phyloP scores from a whole-genome alignment of 805 yeast species.

The Saccharomyces kudriavzevii region DNA sequence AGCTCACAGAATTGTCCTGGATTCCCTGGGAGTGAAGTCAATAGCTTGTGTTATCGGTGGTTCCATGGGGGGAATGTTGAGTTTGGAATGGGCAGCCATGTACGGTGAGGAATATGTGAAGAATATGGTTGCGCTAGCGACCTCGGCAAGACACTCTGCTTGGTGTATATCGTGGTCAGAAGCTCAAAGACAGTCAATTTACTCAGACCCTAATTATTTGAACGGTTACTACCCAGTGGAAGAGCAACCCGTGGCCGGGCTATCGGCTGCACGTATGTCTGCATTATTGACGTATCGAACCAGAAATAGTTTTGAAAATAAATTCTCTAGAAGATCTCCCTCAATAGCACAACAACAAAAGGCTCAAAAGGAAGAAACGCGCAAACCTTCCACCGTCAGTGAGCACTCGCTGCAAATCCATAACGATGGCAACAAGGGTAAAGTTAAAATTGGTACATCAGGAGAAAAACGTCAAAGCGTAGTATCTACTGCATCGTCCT shows the following conservation, averaged over 20 bases:
- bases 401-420: slow-evolving; percentile 80
- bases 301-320: slow-evolving; percentile 80
- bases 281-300: slow-evolving; percentile 90
- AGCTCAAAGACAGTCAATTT: slow-evolving; percentile 93
- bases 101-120: slow-evolving; percentile 66
- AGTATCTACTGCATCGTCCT: slow-evolving; percentile 14
- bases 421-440: slow-evolving; percentile 64
- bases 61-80: slow-evolving; percentile 98
- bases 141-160: slow-evolving; percentile 90
- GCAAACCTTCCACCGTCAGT: slow-evolving; percentile 38
- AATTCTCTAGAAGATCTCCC: slow-evolving; percentile 82
- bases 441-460: slow-evolving; percentile 1
- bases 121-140: slow-evolving; percentile 75
- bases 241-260: slow-evolving; percentile 79
- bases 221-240: slow-evolving; percentile 78
- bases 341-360: slow-evolving; percentile 32
- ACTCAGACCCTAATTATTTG: slow-evolving; percentile 85
- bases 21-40: slow-evolving; percentile 66
- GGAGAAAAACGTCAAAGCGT: slow-evolving; percentile 7
- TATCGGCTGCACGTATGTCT: slow-evolving; percentile 96
- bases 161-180: slow-evolving; percentile 99
- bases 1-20: slow-evolving; percentile 69
- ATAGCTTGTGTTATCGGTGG: slow-evolving; percentile 90
- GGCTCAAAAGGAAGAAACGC: slow-evolving; percentile 8
- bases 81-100: slow-evolving; percentile 65